Percentiles rank a stretch among this genome's conserved stretches.
Evolutionary conservation across 176 grass and related monocot genomes (phyloP).

Genomic region (Juncus effusus): DNA sequence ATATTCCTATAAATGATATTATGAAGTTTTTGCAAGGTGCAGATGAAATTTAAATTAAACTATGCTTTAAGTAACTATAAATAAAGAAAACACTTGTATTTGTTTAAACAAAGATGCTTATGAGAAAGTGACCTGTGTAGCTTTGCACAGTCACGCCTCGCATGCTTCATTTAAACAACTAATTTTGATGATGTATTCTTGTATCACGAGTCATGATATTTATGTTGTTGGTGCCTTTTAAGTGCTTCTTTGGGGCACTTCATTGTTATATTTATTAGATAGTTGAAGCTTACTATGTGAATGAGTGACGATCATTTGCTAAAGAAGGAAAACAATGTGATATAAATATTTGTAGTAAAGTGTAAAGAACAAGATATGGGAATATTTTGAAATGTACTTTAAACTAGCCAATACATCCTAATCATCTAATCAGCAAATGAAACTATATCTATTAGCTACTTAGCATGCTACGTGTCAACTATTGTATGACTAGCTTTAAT

Average conservation of each 20-base stretch:
- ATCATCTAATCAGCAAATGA: constrained; percentile 20
- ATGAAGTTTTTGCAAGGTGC: too few relatives aligned
- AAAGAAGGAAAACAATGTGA: not conserved
- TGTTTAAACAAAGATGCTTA: constrained; percentile 20
- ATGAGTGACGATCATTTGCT: not conserved
- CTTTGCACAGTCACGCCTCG: constrained; percentile 25
- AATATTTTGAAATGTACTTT: constrained; percentile 22
- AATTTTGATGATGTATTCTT: too few relatives aligned
- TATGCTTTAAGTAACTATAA: constrained; percentile 1
- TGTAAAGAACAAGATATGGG: constrained; percentile 17
- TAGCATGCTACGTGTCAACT: not conserved
- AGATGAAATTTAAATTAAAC: constrained; percentile 6
- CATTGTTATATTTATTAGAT: too few relatives aligned
- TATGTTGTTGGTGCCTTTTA: too few relatives aligned
- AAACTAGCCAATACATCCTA: constrained; percentile 14
- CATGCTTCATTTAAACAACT: too few relatives aligned
- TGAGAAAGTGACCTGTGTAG: constrained; percentile 23
- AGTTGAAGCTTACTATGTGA: too few relatives aligned
- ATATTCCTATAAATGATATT: too few relatives aligned
- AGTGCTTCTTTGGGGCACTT: too few relatives aligned
- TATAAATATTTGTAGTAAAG: not conserved
- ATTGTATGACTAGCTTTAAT: not conserved
- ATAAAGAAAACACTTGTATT: constrained; percentile 1
- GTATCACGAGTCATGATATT: too few relatives aligned
- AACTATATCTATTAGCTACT: not conserved